Evolutionary conservation across 345 rosid genomes (phyloP), one percentile per base, ranked within the genome.

Genomic region (Citrus maxima): DNA sequence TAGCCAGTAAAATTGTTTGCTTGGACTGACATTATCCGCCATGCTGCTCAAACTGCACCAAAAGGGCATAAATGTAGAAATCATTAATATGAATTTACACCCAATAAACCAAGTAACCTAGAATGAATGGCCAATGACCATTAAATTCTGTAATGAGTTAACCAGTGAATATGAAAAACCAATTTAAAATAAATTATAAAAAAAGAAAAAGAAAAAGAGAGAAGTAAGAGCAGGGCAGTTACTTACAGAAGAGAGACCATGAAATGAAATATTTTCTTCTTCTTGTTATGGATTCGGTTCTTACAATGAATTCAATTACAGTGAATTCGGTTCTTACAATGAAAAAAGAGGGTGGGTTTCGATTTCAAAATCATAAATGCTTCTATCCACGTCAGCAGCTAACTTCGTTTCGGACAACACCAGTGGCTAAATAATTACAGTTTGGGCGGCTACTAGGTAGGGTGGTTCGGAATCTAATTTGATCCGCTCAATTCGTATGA

Each of bases 1-100:
- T 65, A 87, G 72, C 86, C 85, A 78, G 35, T 80, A 65, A 73
- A 80, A 55, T 64, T 80, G 81, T 79, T 73, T 80, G 69, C 79
- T 70, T 68, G 83, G 75, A 62, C 34, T 60, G 22, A 68, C 72
- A 34, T 38, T 81, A n/a, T 55, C 81, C 84, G 51, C 66, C 82
- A 83, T 85, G 34, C 16, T 65, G 79, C 63, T 70, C 66, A 51
- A 73, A 18, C 78, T 75, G 60, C 78, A 67, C 10, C 72, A 65
- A 65, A 65, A 12, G 51, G 66, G 14, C 35, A 62, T 10, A 12
- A 54, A 19, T 19, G 67, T 28, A 25, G 19, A 62, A 28, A 62
- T 62, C 67, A 27, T 22, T 13, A 62, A 62, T 16, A 28, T 12
- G 66, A 35, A 34, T 2, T 2, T 8, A 68, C 24, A 68, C 16